Conservation (phyloP, 441 rosid genomes). For the Arabidopsis hybrid region DNA sequence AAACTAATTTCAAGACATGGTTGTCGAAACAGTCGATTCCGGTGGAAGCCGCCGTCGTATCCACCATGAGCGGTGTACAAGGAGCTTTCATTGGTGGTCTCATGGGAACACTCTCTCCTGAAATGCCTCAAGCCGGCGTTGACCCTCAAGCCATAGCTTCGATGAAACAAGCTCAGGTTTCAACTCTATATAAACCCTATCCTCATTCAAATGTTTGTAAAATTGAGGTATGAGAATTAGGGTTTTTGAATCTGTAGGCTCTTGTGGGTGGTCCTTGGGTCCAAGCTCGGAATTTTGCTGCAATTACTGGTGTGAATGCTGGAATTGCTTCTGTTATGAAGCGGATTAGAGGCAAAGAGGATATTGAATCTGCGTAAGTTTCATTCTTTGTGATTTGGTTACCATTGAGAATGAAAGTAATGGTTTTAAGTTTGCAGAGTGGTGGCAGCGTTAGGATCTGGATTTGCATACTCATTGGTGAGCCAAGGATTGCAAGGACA, state of each 20-base stretch:
- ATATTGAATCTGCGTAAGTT: conserved; percentile 72
- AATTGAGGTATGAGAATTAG: conserved; percentile 1
- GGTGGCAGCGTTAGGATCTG: conserved; percentile 94
- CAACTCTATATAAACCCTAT: neutral
- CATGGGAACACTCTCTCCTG: conserved; percentile 75
- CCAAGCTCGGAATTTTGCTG: conserved; percentile 96
- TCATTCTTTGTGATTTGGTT: neutral
- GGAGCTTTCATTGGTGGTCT: conserved; percentile 90
- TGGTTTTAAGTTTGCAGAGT: conserved; percentile 59
- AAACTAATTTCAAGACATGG: conserved; percentile 76
- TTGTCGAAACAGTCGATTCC: conserved; percentile 78
- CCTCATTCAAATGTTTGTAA: neutral
- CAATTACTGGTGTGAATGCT: conserved; percentile 92
- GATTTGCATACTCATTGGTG: conserved; percentile 83
- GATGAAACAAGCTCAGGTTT: conserved; percentile 89
- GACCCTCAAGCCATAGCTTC: conserved; percentile 80
- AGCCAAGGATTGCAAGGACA: conserved; percentile 87
- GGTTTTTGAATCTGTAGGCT: conserved; percentile 53
- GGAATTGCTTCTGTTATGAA: conserved; percentile 87
- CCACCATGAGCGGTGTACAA: conserved; percentile 73
- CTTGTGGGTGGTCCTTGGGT: conserved; percentile 88
- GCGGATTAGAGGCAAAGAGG: conserved; percentile 94
- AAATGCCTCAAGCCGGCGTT: conserved; percentile 47
- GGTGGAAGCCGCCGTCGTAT: conserved; percentile 84
- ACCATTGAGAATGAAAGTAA: conserved; percentile 13